These are phyloP conservation scores for Podospora conica DNA, from an alignment of 495 filamentous ascomycete species.

Conservation along the genomic window DNA sequence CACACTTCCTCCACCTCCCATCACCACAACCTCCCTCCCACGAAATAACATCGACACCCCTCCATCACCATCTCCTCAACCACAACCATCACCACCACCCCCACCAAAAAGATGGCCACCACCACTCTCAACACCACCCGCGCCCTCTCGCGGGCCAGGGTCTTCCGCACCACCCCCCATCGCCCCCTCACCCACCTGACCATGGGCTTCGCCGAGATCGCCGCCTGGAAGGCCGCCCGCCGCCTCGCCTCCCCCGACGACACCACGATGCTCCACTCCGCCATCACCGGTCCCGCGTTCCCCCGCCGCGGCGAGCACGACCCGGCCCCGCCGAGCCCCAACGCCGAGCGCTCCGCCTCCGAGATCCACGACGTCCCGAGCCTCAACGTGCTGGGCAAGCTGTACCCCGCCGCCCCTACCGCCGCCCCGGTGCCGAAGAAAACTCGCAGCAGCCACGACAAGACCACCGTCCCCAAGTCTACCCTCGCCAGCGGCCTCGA, in stretches of 20 bases:
- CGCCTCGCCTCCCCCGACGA: neutral
- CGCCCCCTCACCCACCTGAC: constrained; percentile 5
- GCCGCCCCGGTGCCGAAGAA: neutral
- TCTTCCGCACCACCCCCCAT: neutral
- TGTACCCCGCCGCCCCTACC: neutral
- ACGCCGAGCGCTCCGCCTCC: neutral
- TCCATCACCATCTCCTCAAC: too few relatives aligned
- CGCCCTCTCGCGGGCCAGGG: neutral
- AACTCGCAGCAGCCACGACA: neutral
- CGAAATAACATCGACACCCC: neutral
- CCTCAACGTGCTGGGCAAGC: constrained; percentile 1
- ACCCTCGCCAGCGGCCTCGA: neutral
- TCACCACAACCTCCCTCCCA: neutral
- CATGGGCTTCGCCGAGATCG: constrained; percentile 10
- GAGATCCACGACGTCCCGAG: constrained; percentile 4
- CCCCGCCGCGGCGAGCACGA: neutral
- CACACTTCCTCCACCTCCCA: neutral
- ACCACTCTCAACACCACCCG: neutral
- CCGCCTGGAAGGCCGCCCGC: constrained; percentile 5
- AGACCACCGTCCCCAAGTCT: neutral
- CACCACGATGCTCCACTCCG: neutral
- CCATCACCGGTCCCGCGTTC: neutral
- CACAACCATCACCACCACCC: too few relatives aligned
- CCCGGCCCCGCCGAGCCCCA: neutral
- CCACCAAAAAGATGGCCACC: neutral